Evolutionary conservation across 75 land plant species (phyloP).

Genomic region (Selaginella moellendorffii): DNA sequence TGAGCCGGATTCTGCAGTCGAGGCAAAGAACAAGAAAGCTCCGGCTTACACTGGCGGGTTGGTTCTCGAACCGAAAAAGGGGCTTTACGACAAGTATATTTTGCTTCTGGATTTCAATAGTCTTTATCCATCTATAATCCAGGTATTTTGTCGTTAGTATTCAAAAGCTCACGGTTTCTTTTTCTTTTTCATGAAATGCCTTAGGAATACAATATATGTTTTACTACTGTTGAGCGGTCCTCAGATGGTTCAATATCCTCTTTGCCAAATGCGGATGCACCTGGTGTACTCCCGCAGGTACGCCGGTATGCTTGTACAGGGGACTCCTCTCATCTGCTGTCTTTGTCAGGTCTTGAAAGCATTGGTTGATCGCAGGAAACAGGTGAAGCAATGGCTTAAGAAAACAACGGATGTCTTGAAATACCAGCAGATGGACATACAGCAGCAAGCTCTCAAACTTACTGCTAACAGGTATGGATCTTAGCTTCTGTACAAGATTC

Average conservation of each 20-base stretch:
- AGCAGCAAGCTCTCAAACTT: slow-evolving; percentile 94
- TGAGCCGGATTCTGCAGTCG: slow-evolving; percentile 11
- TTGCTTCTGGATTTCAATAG: slow-evolving; percentile 97
- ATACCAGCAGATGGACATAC: slow-evolving; percentile 84
- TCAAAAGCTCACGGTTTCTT: no score
- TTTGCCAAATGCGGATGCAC: slow-evolving; percentile 45
- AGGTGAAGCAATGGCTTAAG: slow-evolving; percentile 70
- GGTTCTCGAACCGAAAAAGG: slow-evolving; percentile 94
- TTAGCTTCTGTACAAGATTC: slow-evolving; percentile 2
- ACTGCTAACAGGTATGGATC: slow-evolving; percentile 83
- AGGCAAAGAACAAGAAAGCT: slow-evolving; percentile 57
- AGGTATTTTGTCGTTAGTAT: slow-evolving; percentile 85
- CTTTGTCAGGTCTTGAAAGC: slow-evolving; percentile 50
- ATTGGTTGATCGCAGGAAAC: slow-evolving; percentile 75
- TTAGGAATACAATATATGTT: slow-evolving; percentile 98
- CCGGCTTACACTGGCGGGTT: slow-evolving; percentile 86
- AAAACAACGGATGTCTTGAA: slow-evolving; percentile 52
- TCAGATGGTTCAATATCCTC: slow-evolving; percentile 46
- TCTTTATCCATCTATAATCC: slow-evolving; percentile 97
- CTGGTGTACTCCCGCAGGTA: slow-evolving; percentile 92
- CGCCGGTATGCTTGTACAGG: neutral
- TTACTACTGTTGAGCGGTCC: slow-evolving; percentile 85
- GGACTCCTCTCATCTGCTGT: no score
- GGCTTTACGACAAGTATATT: slow-evolving; percentile 90
- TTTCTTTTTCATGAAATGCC: no score